Conservation (phyloP, 208 protist species). For the Acanthamoeba triangularis region DNA sequence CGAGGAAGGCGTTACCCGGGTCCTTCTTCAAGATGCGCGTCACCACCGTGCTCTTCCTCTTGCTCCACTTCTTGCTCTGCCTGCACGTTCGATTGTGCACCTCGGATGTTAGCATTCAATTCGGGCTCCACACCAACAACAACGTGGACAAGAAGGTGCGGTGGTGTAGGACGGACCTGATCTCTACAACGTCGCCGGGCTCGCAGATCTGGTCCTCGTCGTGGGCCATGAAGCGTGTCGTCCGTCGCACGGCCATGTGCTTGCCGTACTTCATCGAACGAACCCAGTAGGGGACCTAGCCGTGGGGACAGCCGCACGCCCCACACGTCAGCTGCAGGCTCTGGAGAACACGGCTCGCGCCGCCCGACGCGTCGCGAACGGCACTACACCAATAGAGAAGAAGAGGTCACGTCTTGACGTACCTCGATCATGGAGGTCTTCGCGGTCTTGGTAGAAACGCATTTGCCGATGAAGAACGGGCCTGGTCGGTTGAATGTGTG, state of each 20-base stretch:
- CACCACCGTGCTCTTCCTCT: conserved; percentile 42
- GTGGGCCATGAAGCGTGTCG: conserved; percentile 61
- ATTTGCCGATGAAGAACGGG: conserved; percentile 69
- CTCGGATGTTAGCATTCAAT: not conserved
- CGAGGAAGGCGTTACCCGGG: conserved; percentile 52
- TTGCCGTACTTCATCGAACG: conserved; percentile 69
- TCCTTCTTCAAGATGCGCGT: conserved; percentile 68
- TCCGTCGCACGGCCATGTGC: conserved; percentile 58
- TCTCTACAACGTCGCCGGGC: conserved; percentile 64
- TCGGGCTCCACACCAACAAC: not conserved
- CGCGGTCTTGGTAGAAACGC: conserved; percentile 55
- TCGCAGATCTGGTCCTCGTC: conserved; percentile 74
- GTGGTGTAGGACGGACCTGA: not conserved
- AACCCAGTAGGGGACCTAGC: conserved; percentile 59
- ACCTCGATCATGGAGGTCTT: conserved; percentile 54
- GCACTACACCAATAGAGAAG: not conserved
- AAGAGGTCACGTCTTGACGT: not conserved
- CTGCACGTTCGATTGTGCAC: not conserved
- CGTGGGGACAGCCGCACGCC: not conserved
- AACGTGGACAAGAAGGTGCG: not conserved
- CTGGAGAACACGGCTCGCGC: too few species aligned
- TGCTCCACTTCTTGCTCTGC: conserved; percentile 66
- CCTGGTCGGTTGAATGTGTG: conserved; percentile 49
- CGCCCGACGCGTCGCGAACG: not conserved
- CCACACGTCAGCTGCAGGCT: not conserved